phyloP scores from a whole-genome alignment of 2,329 filamentous ascomycete species.

The Fusarium hainanense region DNA sequence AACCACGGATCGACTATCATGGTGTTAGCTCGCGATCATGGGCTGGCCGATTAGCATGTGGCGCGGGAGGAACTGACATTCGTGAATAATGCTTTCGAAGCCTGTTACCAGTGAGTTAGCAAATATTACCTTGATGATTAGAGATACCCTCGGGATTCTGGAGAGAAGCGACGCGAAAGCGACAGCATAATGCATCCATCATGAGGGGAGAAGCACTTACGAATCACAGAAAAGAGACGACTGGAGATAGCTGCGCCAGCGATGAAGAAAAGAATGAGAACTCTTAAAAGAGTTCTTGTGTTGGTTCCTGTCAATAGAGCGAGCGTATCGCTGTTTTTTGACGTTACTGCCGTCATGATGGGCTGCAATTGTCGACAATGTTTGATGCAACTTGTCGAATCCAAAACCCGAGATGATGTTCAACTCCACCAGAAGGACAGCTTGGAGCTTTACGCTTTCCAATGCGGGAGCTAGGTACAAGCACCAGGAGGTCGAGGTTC shows the following conservation, averaged over 20 bases:
- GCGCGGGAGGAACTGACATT: conserved; percentile 75
- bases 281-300: conserved; percentile 84
- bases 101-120: conserved; percentile 63
- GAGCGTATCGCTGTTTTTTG: conserved; percentile 64
- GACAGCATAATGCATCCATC: conserved; percentile 14
- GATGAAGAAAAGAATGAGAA: conserved; percentile 91
- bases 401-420: conserved; percentile 43
- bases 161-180: not conserved
- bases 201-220: conserved; percentile 65
- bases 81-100: conserved; percentile 99
- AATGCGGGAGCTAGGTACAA: conserved; percentile 23
- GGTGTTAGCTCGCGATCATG: conserved; percentile 44
- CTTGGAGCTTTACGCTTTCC: conserved; percentile 55
- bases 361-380: conserved; percentile 50
- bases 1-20: conserved; percentile 96
- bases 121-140: conserved; percentile 4
- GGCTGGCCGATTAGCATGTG: conserved; percentile 13
- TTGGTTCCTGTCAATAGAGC: conserved; percentile 84
- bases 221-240: conserved; percentile 97
- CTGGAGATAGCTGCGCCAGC: conserved; percentile 91
- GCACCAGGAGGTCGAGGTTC: conserved; percentile 16
- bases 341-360: conserved; percentile 60
- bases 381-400: conserved; percentile 51
- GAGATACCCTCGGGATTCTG: not conserved
- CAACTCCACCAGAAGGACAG: conserved; percentile 54